phyloP scores from a whole-genome alignment of 306 rosid genomes.

The Lagenaria siceraria region DNA sequence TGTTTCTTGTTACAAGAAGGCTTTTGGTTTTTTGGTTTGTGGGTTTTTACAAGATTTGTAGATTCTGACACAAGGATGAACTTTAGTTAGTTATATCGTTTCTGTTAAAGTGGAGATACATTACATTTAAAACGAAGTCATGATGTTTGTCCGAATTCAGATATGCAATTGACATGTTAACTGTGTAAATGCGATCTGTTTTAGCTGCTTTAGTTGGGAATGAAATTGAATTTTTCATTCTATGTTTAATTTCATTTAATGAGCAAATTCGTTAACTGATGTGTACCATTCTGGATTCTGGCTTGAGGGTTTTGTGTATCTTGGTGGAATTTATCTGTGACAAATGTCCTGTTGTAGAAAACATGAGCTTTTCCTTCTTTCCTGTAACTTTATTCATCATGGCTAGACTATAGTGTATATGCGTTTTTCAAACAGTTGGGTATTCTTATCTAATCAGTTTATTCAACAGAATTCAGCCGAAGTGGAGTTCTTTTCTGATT shows the following conservation, averaged over 20 bases:
- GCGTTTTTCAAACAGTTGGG: not conserved
- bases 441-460: constrained; percentile 13
- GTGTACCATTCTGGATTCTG: not conserved
- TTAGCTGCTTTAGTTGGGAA: not conserved
- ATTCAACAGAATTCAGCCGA: constrained; percentile 54
- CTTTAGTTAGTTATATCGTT: not conserved
- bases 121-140: not conserved
- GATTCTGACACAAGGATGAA: not conserved
- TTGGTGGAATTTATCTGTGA: not conserved
- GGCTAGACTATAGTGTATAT: not conserved
- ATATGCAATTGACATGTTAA: not conserved
- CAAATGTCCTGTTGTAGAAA: not conserved
- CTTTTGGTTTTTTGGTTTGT: not conserved
- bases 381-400: not conserved
- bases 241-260: not conserved
- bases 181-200: not conserved
- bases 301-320: not conserved
- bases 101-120: not conserved
- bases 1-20: not conserved
- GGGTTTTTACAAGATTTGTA: not conserved
- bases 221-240: not conserved
- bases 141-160: not conserved
- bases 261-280: not conserved
- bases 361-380: not conserved
- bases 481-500: constrained; percentile 85